These are phyloP conservation scores for Epichloe bromicola DNA, from an alignment of 2,329 filamentous ascomycete genomes.

Conservation along the genomic window DNA sequence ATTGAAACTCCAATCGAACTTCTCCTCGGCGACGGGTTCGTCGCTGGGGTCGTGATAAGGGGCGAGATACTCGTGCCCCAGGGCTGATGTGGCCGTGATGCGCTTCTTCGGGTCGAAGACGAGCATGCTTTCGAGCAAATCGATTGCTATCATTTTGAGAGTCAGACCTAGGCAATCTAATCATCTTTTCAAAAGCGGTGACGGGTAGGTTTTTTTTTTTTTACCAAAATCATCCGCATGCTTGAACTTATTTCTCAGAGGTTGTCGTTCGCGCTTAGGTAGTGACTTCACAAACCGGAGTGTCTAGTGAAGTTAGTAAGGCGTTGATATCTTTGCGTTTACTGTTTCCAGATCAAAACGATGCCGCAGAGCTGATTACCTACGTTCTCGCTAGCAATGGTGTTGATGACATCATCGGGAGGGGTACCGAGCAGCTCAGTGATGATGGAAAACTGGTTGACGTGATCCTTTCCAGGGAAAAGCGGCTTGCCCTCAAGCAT, in stretches of 20 bases:
- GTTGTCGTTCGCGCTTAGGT: slow-evolving; percentile 84
- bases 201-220: slow-evolving; percentile 16
- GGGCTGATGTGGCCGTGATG: slow-evolving; percentile 72
- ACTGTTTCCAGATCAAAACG: neutral
- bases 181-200: neutral
- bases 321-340: neutral
- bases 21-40: slow-evolving; percentile 89
- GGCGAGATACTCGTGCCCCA: slow-evolving; percentile 84
- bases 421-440: slow-evolving; percentile 93
- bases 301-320: slow-evolving; percentile 42
- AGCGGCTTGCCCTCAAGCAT: slow-evolving; percentile 98
- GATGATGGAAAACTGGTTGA: slow-evolving; percentile 99
- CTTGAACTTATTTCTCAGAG: slow-evolving; percentile 80
- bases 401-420: slow-evolving; percentile 96
- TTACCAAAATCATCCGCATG: slow-evolving; percentile 78
- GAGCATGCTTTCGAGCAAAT: slow-evolving; percentile 90
- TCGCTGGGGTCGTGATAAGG: slow-evolving; percentile 97
- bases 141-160: slow-evolving; percentile 51
- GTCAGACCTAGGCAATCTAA: neutral
- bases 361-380: slow-evolving; percentile 19
- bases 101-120: slow-evolving; percentile 98
- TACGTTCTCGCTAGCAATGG: slow-evolving; percentile 95
- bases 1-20: slow-evolving; percentile 99
- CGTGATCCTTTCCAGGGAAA: slow-evolving; percentile 97
- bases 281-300: slow-evolving; percentile 94